These are phyloP conservation scores for Ophiostoma piceae DNA, from an alignment of 2,329 filamentous ascomycete species.

Conservation along the genomic window DNA sequence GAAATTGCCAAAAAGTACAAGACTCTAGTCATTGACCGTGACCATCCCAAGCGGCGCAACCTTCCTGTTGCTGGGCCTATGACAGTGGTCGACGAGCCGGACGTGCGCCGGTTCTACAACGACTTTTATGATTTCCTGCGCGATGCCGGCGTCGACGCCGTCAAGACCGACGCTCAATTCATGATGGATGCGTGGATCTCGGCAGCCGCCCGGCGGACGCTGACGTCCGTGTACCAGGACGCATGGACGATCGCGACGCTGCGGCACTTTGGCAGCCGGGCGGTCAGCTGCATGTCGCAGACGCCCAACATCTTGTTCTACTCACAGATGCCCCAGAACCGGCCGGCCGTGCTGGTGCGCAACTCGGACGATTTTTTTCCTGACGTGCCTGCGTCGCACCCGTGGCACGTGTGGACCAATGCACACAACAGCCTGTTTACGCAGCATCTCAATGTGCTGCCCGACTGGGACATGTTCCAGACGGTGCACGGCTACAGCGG, in stretches of 20 bases:
- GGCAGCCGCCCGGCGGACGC: constrained; percentile 62
- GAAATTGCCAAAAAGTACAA: constrained; percentile 73
- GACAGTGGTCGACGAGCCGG: constrained; percentile 66
- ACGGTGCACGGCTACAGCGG: constrained; percentile 62
- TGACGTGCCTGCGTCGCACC: constrained; percentile 69
- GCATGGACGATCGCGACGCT: constrained; percentile 77
- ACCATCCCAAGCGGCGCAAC: constrained; percentile 43
- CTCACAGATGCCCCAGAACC: constrained; percentile 71
- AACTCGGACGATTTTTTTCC: constrained; percentile 95
- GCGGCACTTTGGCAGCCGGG: constrained; percentile 68
- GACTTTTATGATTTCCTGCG: constrained; percentile 86
- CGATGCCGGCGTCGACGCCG: constrained; percentile 69
- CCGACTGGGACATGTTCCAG: constrained; percentile 74
- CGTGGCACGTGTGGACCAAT: constrained; percentile 95
- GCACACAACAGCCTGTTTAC: constrained; percentile 82
- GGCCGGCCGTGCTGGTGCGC: constrained; percentile 67
- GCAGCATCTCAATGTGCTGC: constrained; percentile 77
- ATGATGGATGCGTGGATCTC: constrained; percentile 71
- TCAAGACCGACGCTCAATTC: constrained; percentile 92
- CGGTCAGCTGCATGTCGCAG: constrained; percentile 94
- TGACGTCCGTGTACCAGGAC: constrained; percentile 74
- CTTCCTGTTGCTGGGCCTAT: constrained; percentile 58
- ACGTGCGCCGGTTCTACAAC: constrained; percentile 72
- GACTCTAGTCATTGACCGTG: constrained; percentile 56
- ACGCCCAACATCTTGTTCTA: constrained; percentile 81